Percentiles rank a stretch among this genome's conserved stretches.
phyloP scores from a whole-genome alignment of 228 moss, liverwort and hornwort species.

The Sphagnum magellanicum region DNA sequence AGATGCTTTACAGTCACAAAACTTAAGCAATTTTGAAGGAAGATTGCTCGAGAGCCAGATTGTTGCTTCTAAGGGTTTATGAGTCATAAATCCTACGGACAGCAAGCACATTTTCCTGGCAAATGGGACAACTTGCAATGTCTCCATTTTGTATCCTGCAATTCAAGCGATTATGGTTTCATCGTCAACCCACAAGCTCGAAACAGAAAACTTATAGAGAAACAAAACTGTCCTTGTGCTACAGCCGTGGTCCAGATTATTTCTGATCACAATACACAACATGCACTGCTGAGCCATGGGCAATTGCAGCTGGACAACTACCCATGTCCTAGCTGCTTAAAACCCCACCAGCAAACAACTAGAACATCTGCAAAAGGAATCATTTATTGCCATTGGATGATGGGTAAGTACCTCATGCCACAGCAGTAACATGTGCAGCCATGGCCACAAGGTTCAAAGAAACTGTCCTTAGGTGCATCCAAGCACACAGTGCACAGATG shows the following conservation, averaged over 20 bases:
- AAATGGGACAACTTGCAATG: conserved; percentile 37
- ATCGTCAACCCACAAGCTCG: background rate
- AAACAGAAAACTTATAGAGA: too few species aligned
- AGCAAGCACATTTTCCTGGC: conserved; percentile 36
- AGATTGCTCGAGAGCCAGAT: too few species aligned
- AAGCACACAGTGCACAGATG: conserved; percentile 45
- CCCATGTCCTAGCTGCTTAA: background rate
- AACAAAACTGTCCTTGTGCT: background rate
- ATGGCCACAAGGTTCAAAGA: conserved; percentile 57
- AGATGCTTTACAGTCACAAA: too few species aligned
- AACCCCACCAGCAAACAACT: background rate
- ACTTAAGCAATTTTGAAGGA: too few species aligned
- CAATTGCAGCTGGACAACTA: background rate
- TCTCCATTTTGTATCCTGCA: conserved; percentile 43
- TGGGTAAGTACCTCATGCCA: conserved; percentile 25
- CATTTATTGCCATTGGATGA: too few species aligned
- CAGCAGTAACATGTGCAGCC: conserved; percentile 51
- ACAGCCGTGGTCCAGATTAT: background rate
- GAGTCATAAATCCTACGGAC: conserved; percentile 45
- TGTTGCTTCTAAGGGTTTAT: background rate
- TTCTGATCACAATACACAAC: background rate
- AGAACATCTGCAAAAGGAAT: background rate
- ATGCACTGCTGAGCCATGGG: background rate
- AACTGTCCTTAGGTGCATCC: conserved; percentile 46
- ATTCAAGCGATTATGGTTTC: background rate